Conservation (phyloP, 139 green algal species). For the Axilococcus clingmanii region DNA sequence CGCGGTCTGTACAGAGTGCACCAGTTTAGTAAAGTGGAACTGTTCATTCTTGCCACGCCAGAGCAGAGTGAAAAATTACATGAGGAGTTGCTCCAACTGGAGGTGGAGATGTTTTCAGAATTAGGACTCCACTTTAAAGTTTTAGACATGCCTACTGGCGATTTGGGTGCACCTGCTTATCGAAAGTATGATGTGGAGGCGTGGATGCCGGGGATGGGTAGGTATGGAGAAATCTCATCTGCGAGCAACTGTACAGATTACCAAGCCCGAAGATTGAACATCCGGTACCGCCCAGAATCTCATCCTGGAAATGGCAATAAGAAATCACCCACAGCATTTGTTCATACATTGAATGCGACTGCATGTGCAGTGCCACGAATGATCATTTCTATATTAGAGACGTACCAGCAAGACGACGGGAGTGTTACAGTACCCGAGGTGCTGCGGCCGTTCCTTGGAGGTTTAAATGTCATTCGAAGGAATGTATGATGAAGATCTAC, state of each 20-base stretch:
- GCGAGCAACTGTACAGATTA: constrained; percentile 99
- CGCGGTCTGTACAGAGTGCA: constrained; percentile 95
- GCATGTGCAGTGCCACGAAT: constrained; percentile 92
- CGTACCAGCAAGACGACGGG: constrained; percentile 90
- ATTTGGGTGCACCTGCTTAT: constrained; percentile 93
- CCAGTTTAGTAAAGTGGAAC: constrained; percentile 99
- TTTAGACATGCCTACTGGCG: constrained; percentile 91
- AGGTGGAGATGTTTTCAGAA: constrained; percentile 77
- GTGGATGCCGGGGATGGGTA: constrained; percentile 94
- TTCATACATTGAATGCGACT: constrained; percentile 97
- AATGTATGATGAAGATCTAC: no score
- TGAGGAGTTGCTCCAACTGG: constrained; percentile 70
- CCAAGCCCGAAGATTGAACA: constrained; percentile 80
- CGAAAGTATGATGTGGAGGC: constrained; percentile 97
- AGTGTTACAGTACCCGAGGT: constrained; percentile 73
- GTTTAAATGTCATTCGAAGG: constrained; percentile 60
- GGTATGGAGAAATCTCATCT: constrained; percentile 92
- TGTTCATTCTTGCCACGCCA: constrained; percentile 91
- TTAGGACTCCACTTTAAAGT: constrained; percentile 96
- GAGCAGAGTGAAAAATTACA: constrained; percentile 83
- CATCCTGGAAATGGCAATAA: constrained; percentile 5
- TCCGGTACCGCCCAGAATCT: constrained; percentile 43
- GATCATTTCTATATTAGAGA: constrained; percentile 96
- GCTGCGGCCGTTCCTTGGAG: constrained; percentile 86
- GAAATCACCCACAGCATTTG: constrained; percentile 65